Conservation (phyloP, 331 rosid genomes). For the Quercus tomentella region DNA sequence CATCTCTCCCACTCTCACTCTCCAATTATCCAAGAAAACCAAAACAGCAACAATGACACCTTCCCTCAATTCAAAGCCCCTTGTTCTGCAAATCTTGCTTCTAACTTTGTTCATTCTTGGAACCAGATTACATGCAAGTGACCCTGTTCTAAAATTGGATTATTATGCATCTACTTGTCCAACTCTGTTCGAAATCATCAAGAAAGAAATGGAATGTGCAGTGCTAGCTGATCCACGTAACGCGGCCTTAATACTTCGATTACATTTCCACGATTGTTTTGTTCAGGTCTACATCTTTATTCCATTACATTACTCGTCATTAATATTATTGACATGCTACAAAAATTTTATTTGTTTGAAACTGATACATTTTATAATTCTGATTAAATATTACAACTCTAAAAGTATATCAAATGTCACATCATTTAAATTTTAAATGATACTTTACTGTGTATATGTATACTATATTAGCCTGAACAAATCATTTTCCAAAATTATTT, state of each 20-base stretch:
- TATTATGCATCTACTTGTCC: slow-evolving; percentile 79
- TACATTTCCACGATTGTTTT: slow-evolving; percentile 94
- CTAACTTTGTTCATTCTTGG: slow-evolving; percentile 17
- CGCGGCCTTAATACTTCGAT: slow-evolving; percentile 61
- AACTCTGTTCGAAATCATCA: slow-evolving; percentile 53
- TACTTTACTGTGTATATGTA: neutral
- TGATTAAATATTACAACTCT: too few relatives aligned
- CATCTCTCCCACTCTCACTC: slow-evolving; percentile 37
- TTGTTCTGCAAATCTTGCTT: slow-evolving; percentile 26
- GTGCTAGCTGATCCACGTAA: slow-evolving; percentile 65
- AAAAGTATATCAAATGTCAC: too few relatives aligned
- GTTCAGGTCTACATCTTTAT: slow-evolving; percentile 58
- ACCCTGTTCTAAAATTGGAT: slow-evolving; percentile 53
- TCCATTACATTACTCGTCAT: neutral
- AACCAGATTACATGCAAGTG: slow-evolving; percentile 40
- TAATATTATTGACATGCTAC: neutral
- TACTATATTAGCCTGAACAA: neutral
- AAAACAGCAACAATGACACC: slow-evolving; percentile 12
- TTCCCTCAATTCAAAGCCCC: slow-evolving; percentile 23
- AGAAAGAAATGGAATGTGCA: slow-evolving; percentile 71
- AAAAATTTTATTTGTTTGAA: neutral
- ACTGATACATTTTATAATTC: too few relatives aligned
- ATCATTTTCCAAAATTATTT: neutral
- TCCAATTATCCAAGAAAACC: slow-evolving; percentile 11
- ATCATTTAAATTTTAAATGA: too few relatives aligned